Conservation (phyloP, 2,329 filamentous ascomycete genomes). For the Epichloe festucae region DNA sequence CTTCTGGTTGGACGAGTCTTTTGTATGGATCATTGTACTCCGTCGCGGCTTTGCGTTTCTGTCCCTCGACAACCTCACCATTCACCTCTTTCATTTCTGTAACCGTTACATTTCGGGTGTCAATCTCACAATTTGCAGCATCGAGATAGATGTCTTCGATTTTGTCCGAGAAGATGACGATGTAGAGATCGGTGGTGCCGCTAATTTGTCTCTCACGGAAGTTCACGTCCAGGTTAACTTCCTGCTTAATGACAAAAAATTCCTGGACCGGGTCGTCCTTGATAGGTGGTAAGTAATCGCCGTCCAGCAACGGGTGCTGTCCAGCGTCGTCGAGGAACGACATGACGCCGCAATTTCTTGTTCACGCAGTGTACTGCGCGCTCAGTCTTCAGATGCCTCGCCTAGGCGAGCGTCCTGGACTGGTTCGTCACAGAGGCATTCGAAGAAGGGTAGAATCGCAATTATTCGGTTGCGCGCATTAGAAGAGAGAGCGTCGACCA, state of each 20-base stretch:
- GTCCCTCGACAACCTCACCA: constrained; percentile 23
- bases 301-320: constrained; percentile 18
- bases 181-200: constrained; percentile 69
- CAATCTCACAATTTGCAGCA: constrained; percentile 48
- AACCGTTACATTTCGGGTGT: constrained; percentile 39
- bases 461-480: neutral
- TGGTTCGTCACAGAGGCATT: constrained; percentile 1
- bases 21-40: constrained; percentile 54
- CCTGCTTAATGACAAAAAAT: constrained; percentile 60
- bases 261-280: constrained; percentile 25
- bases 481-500: neutral
- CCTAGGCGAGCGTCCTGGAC: constrained; percentile 3
- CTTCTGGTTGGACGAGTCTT: constrained; percentile 46
- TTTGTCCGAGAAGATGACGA: constrained; percentile 50
- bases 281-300: constrained; percentile 20
- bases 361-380: neutral
- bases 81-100: constrained; percentile 23
- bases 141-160: constrained; percentile 47
- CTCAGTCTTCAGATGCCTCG: constrained; percentile 3
- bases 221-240: constrained; percentile 80
- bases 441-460: neutral
- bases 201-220: constrained; percentile 62
- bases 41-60: constrained; percentile 26
- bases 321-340: constrained; percentile 1
- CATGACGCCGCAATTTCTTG: constrained; percentile 3